Percentiles rank a stretch among this genome's conserved stretches.
Evolutionary conservation across 2,329 filamentous ascomycete genomes (phyloP).

Genomic region (Dactylellina haptotyla): DNA sequence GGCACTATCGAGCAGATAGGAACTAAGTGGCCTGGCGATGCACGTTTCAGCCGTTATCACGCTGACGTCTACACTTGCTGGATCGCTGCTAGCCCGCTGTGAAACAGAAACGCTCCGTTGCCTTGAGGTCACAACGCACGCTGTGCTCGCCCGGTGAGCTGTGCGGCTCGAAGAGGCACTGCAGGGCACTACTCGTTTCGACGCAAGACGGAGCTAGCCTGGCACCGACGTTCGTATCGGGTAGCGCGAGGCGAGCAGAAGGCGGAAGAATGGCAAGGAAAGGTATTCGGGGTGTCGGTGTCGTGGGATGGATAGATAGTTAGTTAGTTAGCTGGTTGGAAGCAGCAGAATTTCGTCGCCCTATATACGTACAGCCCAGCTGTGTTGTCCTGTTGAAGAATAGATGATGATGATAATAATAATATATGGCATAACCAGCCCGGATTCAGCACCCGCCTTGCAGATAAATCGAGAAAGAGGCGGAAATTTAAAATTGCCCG

Average conservation of each 20-base stretch:
- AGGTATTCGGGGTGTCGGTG: no score
- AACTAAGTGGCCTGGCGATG: neutral
- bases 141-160: neutral
- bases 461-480: neutral
- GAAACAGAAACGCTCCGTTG: slow-evolving; percentile 25
- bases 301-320: no score
- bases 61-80: neutral
- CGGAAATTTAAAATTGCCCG: no score
- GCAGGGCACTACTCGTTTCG: neutral
- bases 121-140: neutral
- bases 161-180: neutral
- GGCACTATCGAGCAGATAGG: no score
- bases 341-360: no score
- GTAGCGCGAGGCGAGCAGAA: neutral
- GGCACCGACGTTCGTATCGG: neutral
- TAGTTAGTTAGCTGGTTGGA: no score
- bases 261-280: neutral
- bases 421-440: no score
- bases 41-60: neutral
- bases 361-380: no score
- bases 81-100: neutral
- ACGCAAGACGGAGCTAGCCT: neutral
- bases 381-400: no score
- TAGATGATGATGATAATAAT: no score
- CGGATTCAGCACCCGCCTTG: slow-evolving; percentile 47